Evolutionary conservation across 805 yeast species (phyloP).

Genomic region (Starmerella potacharoeniae): DNA sequence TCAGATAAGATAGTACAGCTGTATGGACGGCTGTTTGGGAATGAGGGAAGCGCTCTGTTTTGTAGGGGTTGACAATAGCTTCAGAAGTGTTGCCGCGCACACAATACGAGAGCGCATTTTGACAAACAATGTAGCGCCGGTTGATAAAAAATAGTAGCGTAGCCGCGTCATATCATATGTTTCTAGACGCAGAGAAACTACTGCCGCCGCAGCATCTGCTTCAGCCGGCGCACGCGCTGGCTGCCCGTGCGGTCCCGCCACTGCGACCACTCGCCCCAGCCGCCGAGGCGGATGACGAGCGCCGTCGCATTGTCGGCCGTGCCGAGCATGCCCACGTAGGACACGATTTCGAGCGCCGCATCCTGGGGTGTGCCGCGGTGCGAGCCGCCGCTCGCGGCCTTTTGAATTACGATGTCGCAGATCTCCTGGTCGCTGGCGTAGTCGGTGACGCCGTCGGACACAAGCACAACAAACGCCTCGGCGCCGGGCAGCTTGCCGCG

Average conservation of each 20-base stretch:
- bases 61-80: too few relatives aligned
- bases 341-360: conserved; percentile 75
- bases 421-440: conserved; percentile 79
- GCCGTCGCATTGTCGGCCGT: conserved; percentile 97
- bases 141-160: too few relatives aligned
- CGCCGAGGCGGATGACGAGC: conserved; percentile 60
- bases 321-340: conserved; percentile 73
- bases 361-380: conserved; percentile 67
- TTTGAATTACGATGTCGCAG: conserved; percentile 70
- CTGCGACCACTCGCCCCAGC: conserved; percentile 91
- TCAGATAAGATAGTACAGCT: too few relatives aligned
- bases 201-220: conserved; percentile 9
- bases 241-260: conserved; percentile 70
- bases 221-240: conserved; percentile 42
- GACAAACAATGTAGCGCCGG: too few relatives aligned
- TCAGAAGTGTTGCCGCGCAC: too few relatives aligned
- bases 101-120: too few relatives aligned
- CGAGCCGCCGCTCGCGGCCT: conserved; percentile 44
- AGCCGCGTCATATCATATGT: too few relatives aligned
- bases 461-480: conserved; percentile 72
- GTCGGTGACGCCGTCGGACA: conserved; percentile 82
- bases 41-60: too few relatives aligned
- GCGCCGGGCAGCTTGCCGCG: conserved; percentile 51
- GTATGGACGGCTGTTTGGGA: too few relatives aligned
- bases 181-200: not conserved